phyloP scores from a whole-genome alignment of 2,329 filamentous ascomycete species.

The Hypoxylon sp. region DNA sequence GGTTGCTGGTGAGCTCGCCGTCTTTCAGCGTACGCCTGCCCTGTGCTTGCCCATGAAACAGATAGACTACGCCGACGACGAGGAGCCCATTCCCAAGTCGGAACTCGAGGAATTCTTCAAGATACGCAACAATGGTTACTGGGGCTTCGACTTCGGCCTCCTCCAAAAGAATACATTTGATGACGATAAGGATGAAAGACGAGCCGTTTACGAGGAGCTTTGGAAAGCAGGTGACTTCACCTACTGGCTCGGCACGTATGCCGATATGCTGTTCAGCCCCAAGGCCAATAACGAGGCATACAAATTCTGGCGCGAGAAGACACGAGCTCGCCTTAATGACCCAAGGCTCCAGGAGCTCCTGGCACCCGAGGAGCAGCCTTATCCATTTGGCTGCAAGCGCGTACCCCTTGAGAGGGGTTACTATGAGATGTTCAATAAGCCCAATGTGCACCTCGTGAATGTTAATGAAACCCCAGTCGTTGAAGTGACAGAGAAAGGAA shows the following conservation, averaged over 20 bases:
- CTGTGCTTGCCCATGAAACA: conserved; percentile 74
- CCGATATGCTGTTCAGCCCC: conserved; percentile 63
- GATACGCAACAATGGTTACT: conserved; percentile 67
- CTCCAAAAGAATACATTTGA: conserved; percentile 69
- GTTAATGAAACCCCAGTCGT: conserved; percentile 47
- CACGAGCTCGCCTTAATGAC: conserved; percentile 65
- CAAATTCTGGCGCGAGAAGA: conserved; percentile 69
- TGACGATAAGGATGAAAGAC: conserved; percentile 64
- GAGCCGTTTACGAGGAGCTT: conserved; percentile 63
- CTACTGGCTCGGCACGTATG: conserved; percentile 69
- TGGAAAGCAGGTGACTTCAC: conserved; percentile 69
- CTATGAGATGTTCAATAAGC: conserved; percentile 55
- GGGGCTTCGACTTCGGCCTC: conserved; percentile 72
- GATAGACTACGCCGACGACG: conserved; percentile 61
- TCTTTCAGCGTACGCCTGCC: conserved; percentile 79
- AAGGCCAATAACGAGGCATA: conserved; percentile 69
- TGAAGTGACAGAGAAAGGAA: conserved; percentile 46
- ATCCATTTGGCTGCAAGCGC: conserved; percentile 69
- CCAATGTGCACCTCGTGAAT: conserved; percentile 55
- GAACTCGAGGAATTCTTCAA: conserved; percentile 67
- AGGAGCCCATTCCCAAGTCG: conserved; percentile 64
- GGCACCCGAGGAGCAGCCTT: conserved; percentile 66
- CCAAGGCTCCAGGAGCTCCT: conserved; percentile 65
- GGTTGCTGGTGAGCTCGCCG: conserved; percentile 65
- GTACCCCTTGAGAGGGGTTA: conserved; percentile 51